A percentile compares a stretch with the other conserved stretches of the same genome.
These are phyloP conservation scores for Colletotrichum viniferum DNA, from an alignment of 2,329 filamentous ascomycete genomes.

Conservation along the genomic window DNA sequence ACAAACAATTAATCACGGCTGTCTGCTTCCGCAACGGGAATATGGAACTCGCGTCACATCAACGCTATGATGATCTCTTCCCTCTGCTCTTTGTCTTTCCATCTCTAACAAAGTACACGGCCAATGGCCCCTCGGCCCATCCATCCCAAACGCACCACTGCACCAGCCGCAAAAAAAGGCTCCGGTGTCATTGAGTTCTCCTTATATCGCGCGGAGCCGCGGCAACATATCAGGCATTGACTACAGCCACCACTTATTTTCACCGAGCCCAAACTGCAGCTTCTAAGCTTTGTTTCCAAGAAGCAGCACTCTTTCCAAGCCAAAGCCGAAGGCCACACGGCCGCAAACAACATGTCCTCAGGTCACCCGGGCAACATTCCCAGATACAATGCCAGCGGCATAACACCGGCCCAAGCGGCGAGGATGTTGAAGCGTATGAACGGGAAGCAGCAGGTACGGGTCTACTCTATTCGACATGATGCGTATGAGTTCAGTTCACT, in stretches of 20 bases:
- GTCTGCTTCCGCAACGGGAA: not conserved
- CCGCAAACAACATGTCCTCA: no score
- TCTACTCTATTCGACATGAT: not conserved
- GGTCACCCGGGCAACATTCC: not conserved
- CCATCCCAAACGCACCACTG: no score
- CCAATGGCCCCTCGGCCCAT: not conserved
- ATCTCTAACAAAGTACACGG: not conserved
- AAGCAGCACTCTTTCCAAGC: no score
- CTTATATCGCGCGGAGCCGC: no score
- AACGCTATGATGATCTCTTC: not conserved
- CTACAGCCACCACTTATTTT: no score
- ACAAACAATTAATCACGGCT: not conserved
- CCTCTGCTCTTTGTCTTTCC: not conserved
- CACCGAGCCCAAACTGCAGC: no score
- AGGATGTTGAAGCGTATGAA: not conserved
- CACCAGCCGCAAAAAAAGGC: not conserved
- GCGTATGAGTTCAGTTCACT: not conserved
- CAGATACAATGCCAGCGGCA: not conserved
- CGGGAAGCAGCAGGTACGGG: not conserved
- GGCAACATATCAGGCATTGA: no score
- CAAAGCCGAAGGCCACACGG: no score
- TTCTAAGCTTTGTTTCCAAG: no score
- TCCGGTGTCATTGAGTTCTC: no score
- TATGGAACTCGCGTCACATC: not conserved
- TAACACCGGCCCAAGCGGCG: not conserved